These are phyloP conservation scores for Mortierella hygrophila DNA, from an alignment of 192 early-diverging fungal genomes.

Conservation along the genomic window DNA sequence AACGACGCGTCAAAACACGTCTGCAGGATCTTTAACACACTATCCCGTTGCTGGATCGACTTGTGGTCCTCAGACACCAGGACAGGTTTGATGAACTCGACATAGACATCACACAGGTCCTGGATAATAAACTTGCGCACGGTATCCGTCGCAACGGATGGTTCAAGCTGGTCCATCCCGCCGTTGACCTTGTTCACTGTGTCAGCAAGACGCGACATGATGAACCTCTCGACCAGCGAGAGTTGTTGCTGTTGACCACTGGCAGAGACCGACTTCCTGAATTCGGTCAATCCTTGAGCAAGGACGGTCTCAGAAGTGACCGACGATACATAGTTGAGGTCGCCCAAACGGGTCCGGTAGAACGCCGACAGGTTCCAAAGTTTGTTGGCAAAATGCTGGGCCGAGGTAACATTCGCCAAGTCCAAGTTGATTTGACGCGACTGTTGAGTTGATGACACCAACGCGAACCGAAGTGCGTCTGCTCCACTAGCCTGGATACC, in stretches of 20 bases:
- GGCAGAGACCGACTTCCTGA: background rate
- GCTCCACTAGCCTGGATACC: constrained; percentile 94
- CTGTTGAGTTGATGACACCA: constrained; percentile 78
- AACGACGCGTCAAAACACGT: constrained; percentile 82
- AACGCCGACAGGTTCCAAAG: constrained; percentile 93
- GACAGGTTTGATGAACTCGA: constrained; percentile 89
- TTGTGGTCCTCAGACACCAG: constrained; percentile 70
- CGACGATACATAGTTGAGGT: constrained; percentile 52
- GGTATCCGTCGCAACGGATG: constrained; percentile 83
- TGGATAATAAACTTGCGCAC: constrained; percentile 90
- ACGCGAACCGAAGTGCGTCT: constrained; percentile 83
- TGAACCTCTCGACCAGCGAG: constrained; percentile 85
- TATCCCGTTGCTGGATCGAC: constrained; percentile 65
- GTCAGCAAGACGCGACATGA: constrained; percentile 84
- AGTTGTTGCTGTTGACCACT: constrained; percentile 16
- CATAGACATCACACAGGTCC: constrained; percentile 96
- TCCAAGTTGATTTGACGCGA: constrained; percentile 96
- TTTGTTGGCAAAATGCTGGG: constrained; percentile 96
- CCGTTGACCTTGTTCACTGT: constrained; percentile 75
- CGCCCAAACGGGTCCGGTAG: constrained; percentile 72
- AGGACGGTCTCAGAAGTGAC: constrained; percentile 11
- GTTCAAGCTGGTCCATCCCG: constrained; percentile 77
- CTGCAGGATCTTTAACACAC: constrained; percentile 68
- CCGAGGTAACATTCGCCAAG: constrained; percentile 84
- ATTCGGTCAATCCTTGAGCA: background rate